Evolutionary conservation across 2,329 filamentous ascomycete genomes (phyloP), one percentile per base, ranked within the genome.

Genomic region (Cercospora janseana): DNA sequence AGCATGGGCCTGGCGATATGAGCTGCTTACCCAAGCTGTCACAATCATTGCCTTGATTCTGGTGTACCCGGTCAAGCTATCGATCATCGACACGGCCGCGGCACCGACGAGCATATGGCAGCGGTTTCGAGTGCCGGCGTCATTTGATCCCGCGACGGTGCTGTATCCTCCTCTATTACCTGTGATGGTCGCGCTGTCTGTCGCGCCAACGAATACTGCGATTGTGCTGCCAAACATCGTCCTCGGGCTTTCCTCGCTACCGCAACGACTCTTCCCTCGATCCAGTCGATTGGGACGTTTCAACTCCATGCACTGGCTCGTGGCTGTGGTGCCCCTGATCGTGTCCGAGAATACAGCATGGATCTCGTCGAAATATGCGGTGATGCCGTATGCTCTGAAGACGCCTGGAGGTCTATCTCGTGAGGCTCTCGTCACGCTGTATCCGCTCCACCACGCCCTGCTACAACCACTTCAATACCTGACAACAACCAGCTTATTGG

Each of bases 61-160:
- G 46, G 60, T 57, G 6, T 68, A 68, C 48, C 66, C 66, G 21
- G 51, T 68, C 47, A 67, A 66, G 54, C 52, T 67, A 10, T 67
- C 65, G 4, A 60, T 67, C 41, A 61, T 67, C 31, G 64, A 66
- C 54, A 63, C 59, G 4, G 57, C 53, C 24, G 60, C 61, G 7
- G 54, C 54, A 12, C 61, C 56, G 21, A 61, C 50, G 21, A 63
- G 60, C 70, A 42, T 70, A 66, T 57, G 73, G 75, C 41, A 79
- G 40, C 63, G 66, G 16, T 69, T 83, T 61, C 76, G 77, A 31
- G 74, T 95, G 28, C 89, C 90, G 0, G 73, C 82, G 3, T 78
- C 80, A n/a, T 95, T 96, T 69, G 92, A 97, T 64, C 91, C 90
- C 2, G 92, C 92, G 5, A 88, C 91, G 8, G 76, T 95, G n/a